Conservation (phyloP, 371 early-diverging fungal genomes). For the Mortierella sp. region DNA sequence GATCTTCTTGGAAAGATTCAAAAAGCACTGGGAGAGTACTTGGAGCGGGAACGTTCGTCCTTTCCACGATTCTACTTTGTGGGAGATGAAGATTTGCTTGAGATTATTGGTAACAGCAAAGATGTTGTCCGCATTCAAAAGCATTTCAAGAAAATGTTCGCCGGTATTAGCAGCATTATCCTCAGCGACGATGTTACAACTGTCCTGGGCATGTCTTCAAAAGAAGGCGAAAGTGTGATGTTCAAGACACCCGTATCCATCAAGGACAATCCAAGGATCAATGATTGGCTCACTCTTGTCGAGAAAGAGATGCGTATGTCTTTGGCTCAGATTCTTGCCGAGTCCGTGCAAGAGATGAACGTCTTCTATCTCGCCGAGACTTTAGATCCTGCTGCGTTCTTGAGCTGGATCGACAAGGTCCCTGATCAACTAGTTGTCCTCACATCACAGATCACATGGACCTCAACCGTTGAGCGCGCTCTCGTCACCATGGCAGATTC, state of each 20-base stretch:
- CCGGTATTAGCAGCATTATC: constrained; percentile 91
- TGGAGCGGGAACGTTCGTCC: constrained; percentile 95
- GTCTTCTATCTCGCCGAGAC: constrained; percentile 75
- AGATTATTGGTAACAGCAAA: constrained; percentile 98
- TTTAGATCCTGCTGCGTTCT: constrained; percentile 70
- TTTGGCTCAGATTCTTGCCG: constrained; percentile 81
- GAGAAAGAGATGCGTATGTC: constrained; percentile 94
- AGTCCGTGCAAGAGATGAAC: constrained; percentile 77
- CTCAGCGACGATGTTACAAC: constrained; percentile 79
- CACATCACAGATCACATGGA: constrained; percentile 94
- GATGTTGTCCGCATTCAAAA: constrained; percentile 96
- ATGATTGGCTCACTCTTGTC: constrained; percentile 96
- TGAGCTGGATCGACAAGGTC: constrained; percentile 90
- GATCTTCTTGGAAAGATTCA: constrained; percentile 96
- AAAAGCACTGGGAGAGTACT: constrained; percentile 97
- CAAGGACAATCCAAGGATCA: constrained; percentile 90
- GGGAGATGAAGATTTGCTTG: constrained; percentile 98
- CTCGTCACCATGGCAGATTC: constrained; percentile 63
- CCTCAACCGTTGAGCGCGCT: constrained; percentile 86
- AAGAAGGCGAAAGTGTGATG: constrained; percentile 92
- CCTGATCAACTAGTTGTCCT: constrained; percentile 96
- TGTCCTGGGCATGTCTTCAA: constrained; percentile 90
- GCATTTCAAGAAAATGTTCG: constrained; percentile 99
- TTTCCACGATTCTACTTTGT: constrained; percentile 99
- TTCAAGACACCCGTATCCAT: constrained; percentile 88